phyloP scores from a whole-genome alignment of 148 eudicot species.

The Vaccinium corymbosum region DNA sequence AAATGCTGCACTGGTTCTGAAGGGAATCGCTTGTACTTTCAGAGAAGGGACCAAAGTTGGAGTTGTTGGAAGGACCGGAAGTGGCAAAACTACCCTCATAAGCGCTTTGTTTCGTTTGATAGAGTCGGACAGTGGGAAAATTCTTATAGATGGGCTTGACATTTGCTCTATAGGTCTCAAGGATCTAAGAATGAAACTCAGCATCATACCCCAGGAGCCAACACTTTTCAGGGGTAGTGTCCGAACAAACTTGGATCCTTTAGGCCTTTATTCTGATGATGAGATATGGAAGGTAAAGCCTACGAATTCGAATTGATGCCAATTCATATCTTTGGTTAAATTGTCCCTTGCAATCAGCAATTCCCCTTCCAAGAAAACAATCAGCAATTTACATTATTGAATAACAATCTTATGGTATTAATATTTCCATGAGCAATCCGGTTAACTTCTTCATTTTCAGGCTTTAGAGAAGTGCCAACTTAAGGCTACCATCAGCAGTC shows the following conservation, averaged over 20 bases:
- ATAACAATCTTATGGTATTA: background rate
- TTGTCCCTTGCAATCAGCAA: no score
- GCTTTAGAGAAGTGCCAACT: conserved; percentile 78
- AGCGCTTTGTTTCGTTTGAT: conserved; percentile 61
- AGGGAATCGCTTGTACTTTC: conserved; percentile 62
- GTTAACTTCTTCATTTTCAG: conserved; percentile 23
- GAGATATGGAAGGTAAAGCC: conserved; percentile 61
- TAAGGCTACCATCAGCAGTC: conserved; percentile 48
- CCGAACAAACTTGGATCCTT: conserved; percentile 61
- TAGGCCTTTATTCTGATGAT: conserved; percentile 51
- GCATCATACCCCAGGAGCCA: conserved; percentile 75
- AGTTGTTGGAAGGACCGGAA: conserved; percentile 69
- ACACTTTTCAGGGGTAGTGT: conserved; percentile 66
- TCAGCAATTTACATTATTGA: background rate
- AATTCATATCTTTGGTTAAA: no score
- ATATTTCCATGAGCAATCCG: background rate
- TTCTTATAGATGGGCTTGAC: conserved; percentile 47
- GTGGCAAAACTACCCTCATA: conserved; percentile 68
- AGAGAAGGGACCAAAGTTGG: conserved; percentile 49
- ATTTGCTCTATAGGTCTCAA: conserved; percentile 58
- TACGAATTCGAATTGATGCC: no score
- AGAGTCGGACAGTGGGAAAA: conserved; percentile 52
- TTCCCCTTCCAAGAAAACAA: background rate
- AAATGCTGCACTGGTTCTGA: conserved; percentile 62
- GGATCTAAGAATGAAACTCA: conserved; percentile 51